A percentile compares a stretch with the other conserved stretches of the same genome.
phyloP scores from a whole-genome alignment of 495 filamentous ascomycete genomes.

The Lasiosphaeria miniovina region DNA sequence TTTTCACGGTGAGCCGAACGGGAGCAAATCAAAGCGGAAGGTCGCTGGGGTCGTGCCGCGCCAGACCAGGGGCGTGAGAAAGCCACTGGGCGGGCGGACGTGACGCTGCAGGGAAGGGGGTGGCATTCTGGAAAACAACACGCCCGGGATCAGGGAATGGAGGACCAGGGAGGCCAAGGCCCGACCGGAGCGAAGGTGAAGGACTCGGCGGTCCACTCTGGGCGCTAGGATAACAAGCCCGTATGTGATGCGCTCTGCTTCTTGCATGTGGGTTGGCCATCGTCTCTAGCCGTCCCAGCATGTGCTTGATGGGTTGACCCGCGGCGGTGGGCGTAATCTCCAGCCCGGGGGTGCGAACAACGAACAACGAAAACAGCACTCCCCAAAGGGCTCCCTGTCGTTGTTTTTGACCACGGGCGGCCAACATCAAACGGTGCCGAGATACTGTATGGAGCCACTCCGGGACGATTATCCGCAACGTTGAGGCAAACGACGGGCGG shows the following conservation, averaged over 20 bases:
- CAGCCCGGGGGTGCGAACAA: conserved; percentile 11
- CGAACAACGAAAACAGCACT: not conserved
- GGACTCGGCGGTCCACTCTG: conserved; percentile 25
- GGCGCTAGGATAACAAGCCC: conserved; percentile 20
- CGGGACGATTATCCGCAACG: not conserved
- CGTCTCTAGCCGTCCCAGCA: conserved; percentile 11
- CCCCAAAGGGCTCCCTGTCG: not conserved
- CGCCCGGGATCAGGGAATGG: conserved; percentile 12
- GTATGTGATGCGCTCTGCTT: conserved; percentile 18
- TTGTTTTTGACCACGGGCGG: not conserved
- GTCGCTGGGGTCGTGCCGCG: conserved; percentile 20
- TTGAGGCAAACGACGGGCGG: not conserved
- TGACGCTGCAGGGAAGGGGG: conserved; percentile 24
- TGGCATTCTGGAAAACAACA: conserved; percentile 30
- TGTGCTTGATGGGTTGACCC: conserved; percentile 31
- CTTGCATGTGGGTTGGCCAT: conserved; percentile 23
- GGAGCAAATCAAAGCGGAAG: conserved; percentile 33
- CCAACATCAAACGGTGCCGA: conserved; percentile 7
- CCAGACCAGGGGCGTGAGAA: conserved; percentile 18
- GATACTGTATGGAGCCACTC: conserved; percentile 19
- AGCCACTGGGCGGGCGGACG: conserved; percentile 14
- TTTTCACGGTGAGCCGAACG: conserved; percentile 34
- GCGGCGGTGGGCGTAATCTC: conserved; percentile 35
- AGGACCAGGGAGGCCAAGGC: conserved; percentile 22
- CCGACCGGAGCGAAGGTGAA: conserved; percentile 30